A percentile compares a stretch with the other conserved stretches of the same genome.
Evolutionary conservation across 75 land plant genomes (phyloP).

Genomic region (Sequoia sempervirens): DNA sequence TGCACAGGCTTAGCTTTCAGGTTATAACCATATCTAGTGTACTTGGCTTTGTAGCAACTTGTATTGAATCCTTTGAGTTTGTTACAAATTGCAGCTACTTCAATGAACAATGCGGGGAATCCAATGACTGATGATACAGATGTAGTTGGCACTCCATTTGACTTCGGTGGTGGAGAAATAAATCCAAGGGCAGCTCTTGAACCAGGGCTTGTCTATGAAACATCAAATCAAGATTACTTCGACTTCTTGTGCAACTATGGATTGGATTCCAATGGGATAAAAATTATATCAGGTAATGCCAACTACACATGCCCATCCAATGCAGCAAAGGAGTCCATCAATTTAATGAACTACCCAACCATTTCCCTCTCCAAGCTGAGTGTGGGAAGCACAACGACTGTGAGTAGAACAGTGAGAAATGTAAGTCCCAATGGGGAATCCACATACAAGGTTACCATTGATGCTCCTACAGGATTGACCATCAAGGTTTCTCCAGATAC

Average conservation of each 20-base stretch:
- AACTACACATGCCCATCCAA: constrained; percentile 46
- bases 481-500: constrained; percentile 40
- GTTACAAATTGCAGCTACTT: constrained; percentile 30
- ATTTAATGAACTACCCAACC: constrained; percentile 67
- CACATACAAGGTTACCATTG: constrained; percentile 30
- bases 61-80: neutral
- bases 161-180: constrained; percentile 65
- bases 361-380: constrained; percentile 44
- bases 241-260: constrained; percentile 61
- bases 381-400: constrained; percentile 11
- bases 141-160: constrained; percentile 49
- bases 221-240: constrained; percentile 34
- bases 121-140: constrained; percentile 32
- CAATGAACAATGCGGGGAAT: constrained; percentile 36
- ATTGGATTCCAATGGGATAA: constrained; percentile 27
- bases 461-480: constrained; percentile 27
- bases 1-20: too few relatives aligned
- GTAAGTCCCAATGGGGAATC: constrained; percentile 42
- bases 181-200: constrained; percentile 35
- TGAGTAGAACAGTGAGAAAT: constrained; percentile 52
- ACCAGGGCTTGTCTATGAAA: constrained; percentile 73
- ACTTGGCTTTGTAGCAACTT: neutral
- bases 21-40: neutral
- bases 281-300: constrained; percentile 24
- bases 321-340: constrained; percentile 25